These are phyloP conservation scores for Dysphania ambrosioides DNA, from an alignment of 148 eudicot species.

Conservation along the genomic window DNA sequence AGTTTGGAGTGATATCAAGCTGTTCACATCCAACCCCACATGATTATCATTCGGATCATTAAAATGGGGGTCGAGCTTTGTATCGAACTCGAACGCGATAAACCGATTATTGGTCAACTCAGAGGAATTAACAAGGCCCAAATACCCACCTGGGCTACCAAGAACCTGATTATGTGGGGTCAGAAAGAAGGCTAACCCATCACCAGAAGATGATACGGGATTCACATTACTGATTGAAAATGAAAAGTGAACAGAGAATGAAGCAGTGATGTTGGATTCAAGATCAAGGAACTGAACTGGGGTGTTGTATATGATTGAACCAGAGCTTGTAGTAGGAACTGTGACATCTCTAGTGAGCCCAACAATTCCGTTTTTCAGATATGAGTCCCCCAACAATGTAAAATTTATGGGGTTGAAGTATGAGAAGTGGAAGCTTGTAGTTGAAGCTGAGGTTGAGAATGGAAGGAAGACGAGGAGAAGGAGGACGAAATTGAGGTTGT, in stretches of 20 bases:
- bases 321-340: conserved; percentile 74
- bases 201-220: conserved; percentile 57
- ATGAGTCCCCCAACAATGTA: conserved; percentile 75
- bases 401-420: conserved; percentile 54
- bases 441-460: conserved; percentile 19
- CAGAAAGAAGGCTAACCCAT: conserved; percentile 74
- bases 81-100: conserved; percentile 79
- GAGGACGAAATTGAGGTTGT: conserved; percentile 36
- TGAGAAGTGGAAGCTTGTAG: conserved; percentile 45
- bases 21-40: conserved; percentile 70
- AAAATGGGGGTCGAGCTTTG: conserved; percentile 49
- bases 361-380: conserved; percentile 50
- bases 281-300: conserved; percentile 58
- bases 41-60: conserved; percentile 73
- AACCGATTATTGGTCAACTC: conserved; percentile 62
- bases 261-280: conserved; percentile 47
- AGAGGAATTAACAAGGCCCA: conserved; percentile 74
- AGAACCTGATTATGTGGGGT: conserved; percentile 56
- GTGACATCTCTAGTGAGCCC: conserved; percentile 58
- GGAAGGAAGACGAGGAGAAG: conserved; percentile 14
- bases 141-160: conserved; percentile 70
- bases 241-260: conserved; percentile 69
- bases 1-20: conserved; percentile 52
- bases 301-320: conserved; percentile 53
- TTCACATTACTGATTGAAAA: conserved; percentile 52